A percentile compares a stretch with the other conserved stretches of the same genome.
Evolutionary conservation across 495 filamentous ascomycete genomes (phyloP).

Genomic region (Penicillium waksmanii): DNA sequence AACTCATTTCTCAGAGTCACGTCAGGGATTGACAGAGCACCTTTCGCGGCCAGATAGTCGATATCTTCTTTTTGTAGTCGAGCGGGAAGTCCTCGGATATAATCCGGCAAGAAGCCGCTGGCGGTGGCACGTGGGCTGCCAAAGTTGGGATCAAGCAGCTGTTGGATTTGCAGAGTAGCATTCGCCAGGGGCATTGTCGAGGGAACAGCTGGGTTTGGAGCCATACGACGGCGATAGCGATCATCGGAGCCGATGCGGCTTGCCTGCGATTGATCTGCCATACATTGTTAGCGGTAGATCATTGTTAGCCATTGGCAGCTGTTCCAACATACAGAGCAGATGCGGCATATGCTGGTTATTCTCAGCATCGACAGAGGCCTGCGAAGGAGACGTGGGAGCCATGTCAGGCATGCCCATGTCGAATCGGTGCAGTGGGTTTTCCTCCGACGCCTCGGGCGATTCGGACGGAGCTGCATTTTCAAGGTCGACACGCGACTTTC

Average conservation of each 20-base stretch:
- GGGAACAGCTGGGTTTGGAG: slow-evolving; percentile 42
- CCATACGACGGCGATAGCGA: slow-evolving; percentile 40
- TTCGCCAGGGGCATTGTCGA: slow-evolving; percentile 42
- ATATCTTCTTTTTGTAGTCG: slow-evolving; percentile 74
- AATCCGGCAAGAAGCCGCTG: slow-evolving; percentile 59
- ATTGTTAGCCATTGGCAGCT: not conserved
- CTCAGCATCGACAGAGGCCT: slow-evolving; percentile 46
- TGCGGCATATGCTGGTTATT: slow-evolving; percentile 54
- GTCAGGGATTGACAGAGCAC: slow-evolving; percentile 71
- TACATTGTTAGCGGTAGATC: not conserved
- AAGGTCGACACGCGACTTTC: slow-evolving; percentile 50
- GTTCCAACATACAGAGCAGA: slow-evolving; percentile 44
- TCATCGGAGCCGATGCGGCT: slow-evolving; percentile 39
- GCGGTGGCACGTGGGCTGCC: slow-evolving; percentile 29
- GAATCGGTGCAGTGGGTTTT: slow-evolving; percentile 36
- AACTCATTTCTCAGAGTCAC: slow-evolving; percentile 71
- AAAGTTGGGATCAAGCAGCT: slow-evolving; percentile 44
- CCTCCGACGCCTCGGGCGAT: slow-evolving; percentile 46
- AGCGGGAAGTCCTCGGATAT: slow-evolving; percentile 72
- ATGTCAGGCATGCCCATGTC: slow-evolving; percentile 38
- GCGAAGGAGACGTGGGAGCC: slow-evolving; percentile 44
- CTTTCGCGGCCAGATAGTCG: slow-evolving; percentile 73
- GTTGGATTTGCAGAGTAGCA: slow-evolving; percentile 45
- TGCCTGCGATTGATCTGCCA: slow-evolving; percentile 45
- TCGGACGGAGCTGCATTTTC: slow-evolving; percentile 39